phyloP scores from a whole-genome alignment of 1,139 yeast species.

The Diutina neorugosa region DNA sequence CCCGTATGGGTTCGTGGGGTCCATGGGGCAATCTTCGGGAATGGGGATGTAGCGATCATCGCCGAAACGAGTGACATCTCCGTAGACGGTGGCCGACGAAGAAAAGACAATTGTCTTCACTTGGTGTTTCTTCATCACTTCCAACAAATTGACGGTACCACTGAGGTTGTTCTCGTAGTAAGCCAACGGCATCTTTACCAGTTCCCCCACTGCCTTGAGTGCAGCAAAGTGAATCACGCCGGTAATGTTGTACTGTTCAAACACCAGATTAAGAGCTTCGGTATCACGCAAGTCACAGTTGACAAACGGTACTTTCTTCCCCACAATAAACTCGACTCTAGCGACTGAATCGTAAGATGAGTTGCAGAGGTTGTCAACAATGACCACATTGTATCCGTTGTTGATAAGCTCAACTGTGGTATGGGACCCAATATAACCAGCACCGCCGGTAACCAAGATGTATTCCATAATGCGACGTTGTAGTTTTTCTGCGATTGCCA shows the following conservation, averaged over 20 bases:
- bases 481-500: background rate
- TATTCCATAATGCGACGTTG: constrained; percentile 11
- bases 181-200: constrained; percentile 56
- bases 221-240: constrained; percentile 82
- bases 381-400: constrained; percentile 56
- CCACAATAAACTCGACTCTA: constrained; percentile 47
- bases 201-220: constrained; percentile 75
- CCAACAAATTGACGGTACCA: constrained; percentile 52
- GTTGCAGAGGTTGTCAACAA: constrained; percentile 60
- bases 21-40: constrained; percentile 69
- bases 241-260: constrained; percentile 35
- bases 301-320: constrained; percentile 40
- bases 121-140: constrained; percentile 34
- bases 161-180: constrained; percentile 61
- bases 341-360: constrained; percentile 60
- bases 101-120: constrained; percentile 59
- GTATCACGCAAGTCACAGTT: constrained; percentile 47
- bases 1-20: constrained; percentile 72
- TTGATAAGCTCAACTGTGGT: constrained; percentile 57
- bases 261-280: constrained; percentile 34
- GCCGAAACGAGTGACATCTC: constrained; percentile 60
- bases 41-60: constrained; percentile 59
- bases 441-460: constrained; percentile 76
- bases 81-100: constrained; percentile 77
- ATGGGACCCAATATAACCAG: constrained; percentile 82